Base-by-base conservation (phyloP, 352 stramenopile genomes). In the Phytophthora vignae region DNA sequence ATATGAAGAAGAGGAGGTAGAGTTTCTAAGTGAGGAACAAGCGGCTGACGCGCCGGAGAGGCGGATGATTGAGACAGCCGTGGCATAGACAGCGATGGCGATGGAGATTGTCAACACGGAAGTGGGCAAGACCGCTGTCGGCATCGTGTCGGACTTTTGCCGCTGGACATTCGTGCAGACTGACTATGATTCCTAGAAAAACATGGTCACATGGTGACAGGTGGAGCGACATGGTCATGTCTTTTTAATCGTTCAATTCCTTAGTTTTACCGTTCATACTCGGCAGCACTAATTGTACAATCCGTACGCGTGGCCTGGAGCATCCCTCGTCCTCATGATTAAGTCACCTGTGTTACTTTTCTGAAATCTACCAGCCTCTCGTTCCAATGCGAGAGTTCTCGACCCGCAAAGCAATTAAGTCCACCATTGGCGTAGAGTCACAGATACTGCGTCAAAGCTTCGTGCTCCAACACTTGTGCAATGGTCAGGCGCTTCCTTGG, bases 401-500 rank as follows among this genome's bases (percentile, higher is more conserved):
- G 22, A 25, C 22, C 22, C 22, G 22, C 22, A 25, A 25, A 25
- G 22, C 22, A 25, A 25, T 25, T 25, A 25, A 2, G 1, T 25
- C 22, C 22, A 25, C 22, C 22, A 25, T 25, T 25, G 22, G 22
- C 22, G 22, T 2, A 25, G 22, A 25, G 22, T 25, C 22, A 25
- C 22, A 25, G 22, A 25, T 25, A 25, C 22, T 25, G 22, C 22
- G 22, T 25, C 22, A n/a, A n/a, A n/a, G 44, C n/a, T 7, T 52
- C 44, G 27, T 52, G 44, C 4, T 52, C 44, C 44, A 52, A 1
- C 3, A 52, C 19, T 52, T 52, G 44, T 15, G 44, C 7, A 15
- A 52, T 52, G 19, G n/a, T 52, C 44, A 52, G n/a, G 14, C 46
- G 46, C 5, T 53, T 53, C n/a, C 46, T 27, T 53, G 46, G 46